Evolutionary conservation across 495 filamentous ascomycete genomes (phyloP), one percentile per base, ranked within the genome.

Genomic region (Daldinia decipiens): DNA sequence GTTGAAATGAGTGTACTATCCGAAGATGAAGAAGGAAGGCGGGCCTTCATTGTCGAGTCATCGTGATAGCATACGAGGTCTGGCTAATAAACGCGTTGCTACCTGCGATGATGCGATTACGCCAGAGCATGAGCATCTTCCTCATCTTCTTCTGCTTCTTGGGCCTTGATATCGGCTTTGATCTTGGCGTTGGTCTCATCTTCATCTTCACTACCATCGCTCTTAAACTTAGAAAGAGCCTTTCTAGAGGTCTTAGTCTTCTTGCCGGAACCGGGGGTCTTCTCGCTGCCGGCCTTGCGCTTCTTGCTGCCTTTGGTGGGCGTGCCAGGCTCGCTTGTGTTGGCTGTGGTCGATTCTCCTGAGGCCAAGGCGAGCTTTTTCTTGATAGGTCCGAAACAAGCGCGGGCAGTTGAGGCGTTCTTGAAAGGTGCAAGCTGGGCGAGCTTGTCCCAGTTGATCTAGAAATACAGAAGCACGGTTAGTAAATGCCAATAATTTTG

Each of bases 391-490:
- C 0, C 2, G 45, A 70, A 72, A 43, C 64, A 73, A 7, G 50
- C 57, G 1, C 59, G 59, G 6, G 71, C 71, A 5, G 57, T 55
- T 9, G 32, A 1, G 27, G 26, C 27, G 6, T 70, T 74, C 62
- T 74, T 74, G 54, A 74, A 74, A 26, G 4, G 0, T 1, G 67
- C 67, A 19, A 63, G n/a, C 4, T 70, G 50, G 2, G 67, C 62
- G 12, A 74, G 58, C 59, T 74, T 74, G 12, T 70, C 13, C 43
- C 45, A 73, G 58, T 70, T 43, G 6, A 73, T 55, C 66, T 73
- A 54, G 19, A 27, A 26, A 51, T 43, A 17, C 2, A 39, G 19
- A 21, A 19, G 43, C 34, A 13, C 1, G 19, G n/a, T 72, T 38
- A 67, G 51, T 26, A 3, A 29, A 13, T 26, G 54, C 32, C 24